Percentiles rank a stretch among this genome's conserved stretches.
Conservation (phyloP, 768 basidiomycete genomes). For the Leccinum subgranulosum region DNA sequence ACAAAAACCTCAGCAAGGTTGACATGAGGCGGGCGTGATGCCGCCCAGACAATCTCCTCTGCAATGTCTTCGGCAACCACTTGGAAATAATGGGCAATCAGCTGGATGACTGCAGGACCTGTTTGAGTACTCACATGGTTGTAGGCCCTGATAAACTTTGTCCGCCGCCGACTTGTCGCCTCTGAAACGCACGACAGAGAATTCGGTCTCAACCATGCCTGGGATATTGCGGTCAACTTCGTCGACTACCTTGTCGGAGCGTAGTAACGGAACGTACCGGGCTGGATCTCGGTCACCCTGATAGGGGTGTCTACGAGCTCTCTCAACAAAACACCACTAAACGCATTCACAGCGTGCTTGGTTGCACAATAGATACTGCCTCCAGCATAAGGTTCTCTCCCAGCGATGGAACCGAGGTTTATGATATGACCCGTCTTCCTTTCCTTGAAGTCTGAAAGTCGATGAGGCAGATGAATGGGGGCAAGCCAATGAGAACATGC, state of each 20-base stretch:
- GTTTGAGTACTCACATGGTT: slow-evolving; percentile 61
- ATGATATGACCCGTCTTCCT: slow-evolving; percentile 85
- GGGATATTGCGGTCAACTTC: background rate
- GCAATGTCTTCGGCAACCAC: slow-evolving; percentile 87
- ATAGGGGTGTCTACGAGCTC: slow-evolving; percentile 93
- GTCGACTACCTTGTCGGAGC: background rate
- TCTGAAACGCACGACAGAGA: slow-evolving; percentile 86
- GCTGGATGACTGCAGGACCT: background rate
- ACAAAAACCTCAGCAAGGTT: slow-evolving; percentile 83
- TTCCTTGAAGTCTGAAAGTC: slow-evolving; percentile 64
- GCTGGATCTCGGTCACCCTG: slow-evolving; percentile 92
- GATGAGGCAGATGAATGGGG: slow-evolving; percentile 8
- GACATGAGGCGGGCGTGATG: slow-evolving; percentile 86
- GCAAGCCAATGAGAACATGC: slow-evolving; percentile 25
- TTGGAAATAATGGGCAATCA: slow-evolving; percentile 28
- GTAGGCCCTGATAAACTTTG: slow-evolving; percentile 86
- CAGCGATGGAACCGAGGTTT: slow-evolving; percentile 93
- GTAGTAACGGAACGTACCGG: slow-evolving; percentile 47
- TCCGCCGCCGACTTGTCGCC: slow-evolving; percentile 82
- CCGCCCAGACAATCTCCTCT: slow-evolving; percentile 97
- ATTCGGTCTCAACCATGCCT: slow-evolving; percentile 91
- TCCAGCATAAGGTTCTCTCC: slow-evolving; percentile 82
- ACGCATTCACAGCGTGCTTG: slow-evolving; percentile 82
- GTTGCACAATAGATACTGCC: slow-evolving; percentile 94
- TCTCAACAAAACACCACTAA: slow-evolving; percentile 74